These are phyloP conservation scores for Albifimbria verrucaria DNA, from an alignment of 2,329 filamentous ascomycete genomes.

Conservation along the genomic window DNA sequence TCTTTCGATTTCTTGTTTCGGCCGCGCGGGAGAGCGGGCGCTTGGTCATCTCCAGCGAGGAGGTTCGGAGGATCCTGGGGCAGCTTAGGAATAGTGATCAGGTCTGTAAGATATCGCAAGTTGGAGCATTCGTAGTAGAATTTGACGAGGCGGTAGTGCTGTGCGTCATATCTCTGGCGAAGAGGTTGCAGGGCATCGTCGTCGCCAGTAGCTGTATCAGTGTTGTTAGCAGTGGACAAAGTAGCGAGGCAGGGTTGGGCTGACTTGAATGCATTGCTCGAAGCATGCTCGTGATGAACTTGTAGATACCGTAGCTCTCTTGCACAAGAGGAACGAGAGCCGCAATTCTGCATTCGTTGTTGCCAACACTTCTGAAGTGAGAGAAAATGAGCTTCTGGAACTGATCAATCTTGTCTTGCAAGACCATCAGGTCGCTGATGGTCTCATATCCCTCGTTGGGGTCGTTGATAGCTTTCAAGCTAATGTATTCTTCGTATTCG, in stretches of 20 bases:
- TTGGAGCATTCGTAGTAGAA: slow-evolving; percentile 99
- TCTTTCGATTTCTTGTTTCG: slow-evolving; percentile 68
- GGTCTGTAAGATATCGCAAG: slow-evolving; percentile 88
- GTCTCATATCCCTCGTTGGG: slow-evolving; percentile 98
- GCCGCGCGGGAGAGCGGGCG: slow-evolving; percentile 81
- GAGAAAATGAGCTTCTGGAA: slow-evolving; percentile 99
- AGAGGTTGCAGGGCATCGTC: slow-evolving; percentile 89
- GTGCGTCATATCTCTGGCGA: slow-evolving; percentile 84
- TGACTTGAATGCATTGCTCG: slow-evolving; percentile 93
- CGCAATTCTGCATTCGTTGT: slow-evolving; percentile 96
- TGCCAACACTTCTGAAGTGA: slow-evolving; percentile 84
- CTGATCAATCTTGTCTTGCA: slow-evolving; percentile 97
- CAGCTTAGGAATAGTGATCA: slow-evolving; percentile 94
- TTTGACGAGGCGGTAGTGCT: slow-evolving; percentile 93
- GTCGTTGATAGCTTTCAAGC: slow-evolving; percentile 95
- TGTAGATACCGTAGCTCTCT: slow-evolving; percentile 99
- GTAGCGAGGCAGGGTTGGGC: slow-evolving; percentile 24
- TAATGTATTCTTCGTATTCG: slow-evolving; percentile 98
- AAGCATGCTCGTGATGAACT: slow-evolving; percentile 99
- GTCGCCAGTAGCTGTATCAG: slow-evolving; percentile 75
- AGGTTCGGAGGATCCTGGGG: slow-evolving; percentile 92
- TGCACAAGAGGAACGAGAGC: slow-evolving; percentile 90
- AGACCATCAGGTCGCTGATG: slow-evolving; percentile 90
- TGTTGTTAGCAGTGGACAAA: slow-evolving; percentile 8
- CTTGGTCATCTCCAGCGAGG: slow-evolving; percentile 77